Conservation (phyloP, 495 filamentous ascomycete genomes). For the Pyrenula aspistea region DNA sequence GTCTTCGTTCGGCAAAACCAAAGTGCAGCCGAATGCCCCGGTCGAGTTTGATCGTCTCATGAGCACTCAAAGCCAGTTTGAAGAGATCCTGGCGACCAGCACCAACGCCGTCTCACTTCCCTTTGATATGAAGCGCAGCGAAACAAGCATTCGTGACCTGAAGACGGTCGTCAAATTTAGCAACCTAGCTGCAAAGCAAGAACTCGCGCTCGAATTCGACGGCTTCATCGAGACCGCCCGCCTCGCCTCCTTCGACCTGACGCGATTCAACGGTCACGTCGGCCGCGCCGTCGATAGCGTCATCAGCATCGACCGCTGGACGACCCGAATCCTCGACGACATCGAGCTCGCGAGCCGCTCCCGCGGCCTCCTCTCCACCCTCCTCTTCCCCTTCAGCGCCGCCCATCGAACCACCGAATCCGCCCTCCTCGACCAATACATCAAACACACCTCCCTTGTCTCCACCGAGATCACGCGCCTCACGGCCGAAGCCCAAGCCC, state of each 20-base stretch:
- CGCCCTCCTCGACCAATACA: slow-evolving; percentile 45
- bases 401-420: slow-evolving; percentile 33
- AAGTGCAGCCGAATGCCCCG: slow-evolving; percentile 10
- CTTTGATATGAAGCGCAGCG: slow-evolving; percentile 55
- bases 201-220: slow-evolving; percentile 55
- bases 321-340: slow-evolving; percentile 38
- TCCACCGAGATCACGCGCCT: slow-evolving; percentile 52
- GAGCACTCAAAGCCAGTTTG: slow-evolving; percentile 51
- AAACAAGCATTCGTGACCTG: slow-evolving; percentile 56
- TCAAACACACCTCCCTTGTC: slow-evolving; percentile 49
- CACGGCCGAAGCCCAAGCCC: slow-evolving; percentile 51
- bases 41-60: slow-evolving; percentile 59
- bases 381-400: slow-evolving; percentile 47
- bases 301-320: slow-evolving; percentile 53
- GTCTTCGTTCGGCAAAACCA: slow-evolving; percentile 8
- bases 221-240: slow-evolving; percentile 51
- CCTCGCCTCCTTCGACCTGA: slow-evolving; percentile 42
- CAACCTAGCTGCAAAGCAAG: slow-evolving; percentile 33
- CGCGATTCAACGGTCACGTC: slow-evolving; percentile 56
- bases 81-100: slow-evolving; percentile 49
- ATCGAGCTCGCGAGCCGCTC: slow-evolving; percentile 24
- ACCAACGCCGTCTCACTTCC: slow-evolving; percentile 47
- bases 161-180: slow-evolving; percentile 47
- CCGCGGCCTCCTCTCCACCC: slow-evolving; percentile 23
- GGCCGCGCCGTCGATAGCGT: slow-evolving; percentile 57